A percentile compares a stretch with the other conserved stretches of the same genome.
These are phyloP conservation scores for Salix exigua DNA, from an alignment of 345 rosid genomes.

Conservation along the genomic window DNA sequence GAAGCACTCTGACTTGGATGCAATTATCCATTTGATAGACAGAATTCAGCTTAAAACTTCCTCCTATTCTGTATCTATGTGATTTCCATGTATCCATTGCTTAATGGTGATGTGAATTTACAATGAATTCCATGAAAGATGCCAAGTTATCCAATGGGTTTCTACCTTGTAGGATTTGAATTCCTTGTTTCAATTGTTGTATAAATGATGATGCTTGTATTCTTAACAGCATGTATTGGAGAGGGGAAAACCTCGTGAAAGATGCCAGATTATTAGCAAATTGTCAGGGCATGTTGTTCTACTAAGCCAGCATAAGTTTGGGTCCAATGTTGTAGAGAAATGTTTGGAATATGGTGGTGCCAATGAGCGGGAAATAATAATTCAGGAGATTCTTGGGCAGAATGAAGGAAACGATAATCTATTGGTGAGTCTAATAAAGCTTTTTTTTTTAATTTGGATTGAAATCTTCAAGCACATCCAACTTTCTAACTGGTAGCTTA, in stretches of 20 bases:
- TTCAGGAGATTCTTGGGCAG: conserved; percentile 76
- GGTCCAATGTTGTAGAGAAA: conserved; percentile 94
- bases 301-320: conserved; percentile 97
- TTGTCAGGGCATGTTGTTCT: conserved; percentile 74
- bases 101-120: not conserved
- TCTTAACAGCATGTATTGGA: conserved; percentile 76
- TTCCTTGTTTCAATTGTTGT: not conserved
- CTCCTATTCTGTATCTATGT: not conserved
- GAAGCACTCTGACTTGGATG: not conserved
- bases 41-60: not conserved
- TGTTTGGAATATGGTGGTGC: conserved; percentile 78
- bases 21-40: not conserved
- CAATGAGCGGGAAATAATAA: conserved; percentile 64
- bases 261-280: conserved; percentile 68
- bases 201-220: not conserved
- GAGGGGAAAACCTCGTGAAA: conserved; percentile 78
- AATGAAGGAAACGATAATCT: conserved; percentile 76
- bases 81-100: not conserved
- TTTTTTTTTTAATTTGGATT: not conserved
- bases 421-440: conserved; percentile 49
- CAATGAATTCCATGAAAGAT: not conserved
- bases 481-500: not conserved
- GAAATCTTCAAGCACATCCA: not conserved
- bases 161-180: not conserved
- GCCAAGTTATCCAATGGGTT: not conserved